These are phyloP conservation scores for Dryas integrifolia DNA, from an alignment of 331 rosid species.

Conservation along the genomic window DNA sequence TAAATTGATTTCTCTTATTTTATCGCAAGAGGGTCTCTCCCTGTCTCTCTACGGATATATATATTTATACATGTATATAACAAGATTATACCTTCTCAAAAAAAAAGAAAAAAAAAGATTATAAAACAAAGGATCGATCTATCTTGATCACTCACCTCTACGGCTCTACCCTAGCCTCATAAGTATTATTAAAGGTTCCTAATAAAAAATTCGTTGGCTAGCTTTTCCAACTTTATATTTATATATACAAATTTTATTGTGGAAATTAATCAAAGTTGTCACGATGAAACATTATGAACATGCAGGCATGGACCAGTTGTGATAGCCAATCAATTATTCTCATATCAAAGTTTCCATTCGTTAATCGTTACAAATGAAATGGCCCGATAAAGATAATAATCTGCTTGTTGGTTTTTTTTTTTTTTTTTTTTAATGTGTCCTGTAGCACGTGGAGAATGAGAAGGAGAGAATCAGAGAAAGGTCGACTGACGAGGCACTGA, in stretches of 20 bases:
- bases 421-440: background rate
- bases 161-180: too few relatives aligned
- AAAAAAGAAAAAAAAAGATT: too few relatives aligned
- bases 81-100: too few relatives aligned
- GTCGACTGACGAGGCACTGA: background rate
- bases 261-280: constrained; percentile 5
- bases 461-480: background rate
- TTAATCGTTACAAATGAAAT: background rate
- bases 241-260: background rate
- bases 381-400: constrained; percentile 19
- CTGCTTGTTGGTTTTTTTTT: background rate
- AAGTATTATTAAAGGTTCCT: too few relatives aligned
- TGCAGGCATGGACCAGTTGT: constrained; percentile 19
- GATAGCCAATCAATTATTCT: constrained; percentile 9
- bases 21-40: too few relatives aligned
- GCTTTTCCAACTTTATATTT: background rate
- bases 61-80: too few relatives aligned
- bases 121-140: too few relatives aligned
- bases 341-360: background rate
- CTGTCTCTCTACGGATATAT: too few relatives aligned
- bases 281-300: constrained; percentile 19
- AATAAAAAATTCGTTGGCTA: too few relatives aligned
- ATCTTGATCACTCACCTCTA: too few relatives aligned
- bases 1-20: too few relatives aligned
- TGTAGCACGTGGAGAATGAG: constrained; percentile 25